Base-by-base conservation (phyloP, 192 early-diverging fungal genomes). In the Geranomyces michiganensis region DNA sequence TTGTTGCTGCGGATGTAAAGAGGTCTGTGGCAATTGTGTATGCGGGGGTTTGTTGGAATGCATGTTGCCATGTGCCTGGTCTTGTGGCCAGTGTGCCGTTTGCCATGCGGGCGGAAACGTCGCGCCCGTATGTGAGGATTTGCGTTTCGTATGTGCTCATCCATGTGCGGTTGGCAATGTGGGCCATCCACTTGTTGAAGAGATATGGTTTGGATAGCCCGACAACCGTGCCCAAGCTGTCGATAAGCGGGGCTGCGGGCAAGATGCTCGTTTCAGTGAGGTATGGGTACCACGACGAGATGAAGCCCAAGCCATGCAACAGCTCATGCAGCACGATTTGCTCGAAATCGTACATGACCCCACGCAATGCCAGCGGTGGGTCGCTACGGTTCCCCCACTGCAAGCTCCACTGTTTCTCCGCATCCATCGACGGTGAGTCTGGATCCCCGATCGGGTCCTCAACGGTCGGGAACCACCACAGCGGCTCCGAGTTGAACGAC, bases 231-330 rank as follows among this genome's bases (percentile, higher is more conserved):
- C 74, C 76, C 46, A 56, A 65, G 19, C 32, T 33, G 15, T 24
- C 31, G 17, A 68, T 36, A 9, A 56, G 29, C 12, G 67, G 47
- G 31, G 46, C 27, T 19, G 70, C 41, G 9, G 81, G 81, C 7
- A 82, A 46, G 36, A 82, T 46, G 17, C 27, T 45, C 8, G 41
- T 27, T 8, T 36, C 22, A 27, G 56, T 61, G 14, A 67, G 26
- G 43, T 62, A 71, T 1, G 36, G 58, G 33, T 60, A 53, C 81
- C 81, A 82, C 29, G 72, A 70, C 27, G 78, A 79, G 12, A 79
- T 61, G 62, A 82, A 82, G 14, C 81, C 81, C n/a, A 82, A 61
- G 27, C 81, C 81, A 49, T 82, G 81, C 22, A 82, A 51, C 26
- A 82, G 65, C 41, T 82, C 81, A 49, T 82, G 81, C 10, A 82